phyloP scores from a whole-genome alignment of 148 eudicot genomes.

The Hydrangea macrophylla region DNA sequence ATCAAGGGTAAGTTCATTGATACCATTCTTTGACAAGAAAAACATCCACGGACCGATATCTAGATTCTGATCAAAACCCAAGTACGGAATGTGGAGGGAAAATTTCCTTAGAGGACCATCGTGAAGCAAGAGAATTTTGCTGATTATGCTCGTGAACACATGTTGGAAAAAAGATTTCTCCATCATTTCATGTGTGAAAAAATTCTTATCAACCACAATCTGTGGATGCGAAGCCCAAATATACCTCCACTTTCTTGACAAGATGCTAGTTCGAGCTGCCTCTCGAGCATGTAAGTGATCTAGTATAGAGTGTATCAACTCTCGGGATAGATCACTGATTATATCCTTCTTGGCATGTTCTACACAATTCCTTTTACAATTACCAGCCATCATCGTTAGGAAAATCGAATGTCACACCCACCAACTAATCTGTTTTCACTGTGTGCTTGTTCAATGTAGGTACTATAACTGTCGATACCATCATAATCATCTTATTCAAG shows the following conservation, averaged over 20 bases:
- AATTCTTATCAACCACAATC: background rate
- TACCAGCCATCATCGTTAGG: background rate
- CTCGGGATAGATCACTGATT: background rate
- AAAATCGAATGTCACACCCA: too few species aligned
- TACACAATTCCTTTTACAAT: background rate
- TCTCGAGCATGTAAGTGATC: background rate
- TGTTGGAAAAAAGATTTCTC: background rate
- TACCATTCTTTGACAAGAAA: constrained; percentile 7
- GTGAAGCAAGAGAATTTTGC: background rate
- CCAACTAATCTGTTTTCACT: too few species aligned
- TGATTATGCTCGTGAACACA: background rate
- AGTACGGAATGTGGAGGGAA: background rate
- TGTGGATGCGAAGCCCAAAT: constrained; percentile 1
- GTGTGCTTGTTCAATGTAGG: too few species aligned
- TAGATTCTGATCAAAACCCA: background rate
- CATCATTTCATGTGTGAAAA: background rate
- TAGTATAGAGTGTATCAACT: background rate
- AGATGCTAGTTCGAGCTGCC: constrained; percentile 8
- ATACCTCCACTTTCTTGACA: constrained; percentile 11
- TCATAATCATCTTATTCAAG: too few species aligned
- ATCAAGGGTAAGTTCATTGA: background rate
- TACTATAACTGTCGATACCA: too few species aligned
- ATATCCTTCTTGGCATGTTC: background rate
- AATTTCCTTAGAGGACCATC: constrained; percentile 2
- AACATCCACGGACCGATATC: background rate